phyloP scores from a whole-genome alignment of 202 grass and related monocot species.

The Hordeum pubiflorum region DNA sequence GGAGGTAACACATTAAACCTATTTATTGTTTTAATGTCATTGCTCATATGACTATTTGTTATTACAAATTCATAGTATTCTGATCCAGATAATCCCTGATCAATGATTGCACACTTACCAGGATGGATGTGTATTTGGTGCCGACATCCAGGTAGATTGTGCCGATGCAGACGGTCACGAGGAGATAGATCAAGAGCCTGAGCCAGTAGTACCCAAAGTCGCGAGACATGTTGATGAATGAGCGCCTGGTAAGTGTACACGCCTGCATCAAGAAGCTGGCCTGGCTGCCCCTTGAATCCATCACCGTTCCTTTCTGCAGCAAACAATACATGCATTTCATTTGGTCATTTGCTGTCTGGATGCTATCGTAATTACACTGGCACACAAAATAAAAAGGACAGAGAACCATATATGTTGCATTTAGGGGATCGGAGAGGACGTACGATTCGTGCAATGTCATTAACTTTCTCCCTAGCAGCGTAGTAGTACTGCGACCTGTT shows the following conservation, averaged over 20 bases:
- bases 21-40: background rate
- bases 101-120: constrained; percentile 40
- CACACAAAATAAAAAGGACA: background rate
- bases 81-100: background rate
- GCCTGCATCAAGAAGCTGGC: constrained; percentile 96
- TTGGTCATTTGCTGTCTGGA: background rate
- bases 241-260: constrained; percentile 73
- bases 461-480: constrained; percentile 64
- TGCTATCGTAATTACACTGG: background rate
- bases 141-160: constrained; percentile 92
- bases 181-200: constrained; percentile 82
- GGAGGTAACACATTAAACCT: constrained; percentile 9
- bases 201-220: constrained; percentile 99
- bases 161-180: constrained; percentile 93
- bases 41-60: background rate
- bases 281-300: constrained; percentile 84
- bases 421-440: constrained; percentile 1
- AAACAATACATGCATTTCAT: background rate
- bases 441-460: constrained; percentile 78
- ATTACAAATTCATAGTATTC: background rate
- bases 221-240: constrained; percentile 92
- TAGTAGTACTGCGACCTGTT: constrained; percentile 60
- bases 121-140: constrained; percentile 83
- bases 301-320: constrained; percentile 77
- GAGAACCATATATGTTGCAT: background rate